Evolutionary conservation across 1,284 basidiomycete species (phyloP), one percentile per base, ranked within the genome.

Genomic region (Puccinia coronata): DNA sequence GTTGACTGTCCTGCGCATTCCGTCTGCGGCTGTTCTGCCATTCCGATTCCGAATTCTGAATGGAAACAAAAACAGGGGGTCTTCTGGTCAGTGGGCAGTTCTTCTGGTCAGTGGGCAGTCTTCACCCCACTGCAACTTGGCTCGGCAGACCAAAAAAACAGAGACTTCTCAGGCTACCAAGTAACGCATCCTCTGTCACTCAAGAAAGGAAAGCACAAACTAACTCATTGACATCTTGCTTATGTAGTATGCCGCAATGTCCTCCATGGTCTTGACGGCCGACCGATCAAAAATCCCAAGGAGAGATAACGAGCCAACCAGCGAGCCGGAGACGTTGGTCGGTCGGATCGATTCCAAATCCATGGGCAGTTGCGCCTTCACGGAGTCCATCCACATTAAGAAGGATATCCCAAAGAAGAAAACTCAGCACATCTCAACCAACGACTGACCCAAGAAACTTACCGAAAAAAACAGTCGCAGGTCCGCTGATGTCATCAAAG

Each of bases 381-480:
- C 94, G 49, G 91, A 94, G 83, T 90, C 90, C 0, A 93, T 95
- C 53, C 69, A 80, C 59, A 47, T 80, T 43, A 95, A 75, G 41
- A 65, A 95, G 86, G 94, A 98, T 85, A 85, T 96, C n/a, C 93
- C 95, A 77, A 96, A 96, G 90, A 96, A 95, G 90, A 95, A 95
- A 89, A 65, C 79, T 20, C 73, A 80, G 43, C 79, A 80, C n/a
- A 59, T 61, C 41, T 85, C 85, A 82, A 84, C 84, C 0, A 83
- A 83, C 12, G 83, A 85, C 83, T 55, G 83, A 82, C 72, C 74
- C 83, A 49, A 74, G 73, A 82, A 84, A 76, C 74, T 59, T 47
- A 75, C 47, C 1, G 77, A 71, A 25, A 39, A 43, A 47, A 70
- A 31, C 43, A 65, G 51, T 55, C 70, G 80, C 20, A 75, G 92